Base-by-base conservation (phyloP, 768 basidiomycete species). In the Phaeotremella fagi region DNA sequence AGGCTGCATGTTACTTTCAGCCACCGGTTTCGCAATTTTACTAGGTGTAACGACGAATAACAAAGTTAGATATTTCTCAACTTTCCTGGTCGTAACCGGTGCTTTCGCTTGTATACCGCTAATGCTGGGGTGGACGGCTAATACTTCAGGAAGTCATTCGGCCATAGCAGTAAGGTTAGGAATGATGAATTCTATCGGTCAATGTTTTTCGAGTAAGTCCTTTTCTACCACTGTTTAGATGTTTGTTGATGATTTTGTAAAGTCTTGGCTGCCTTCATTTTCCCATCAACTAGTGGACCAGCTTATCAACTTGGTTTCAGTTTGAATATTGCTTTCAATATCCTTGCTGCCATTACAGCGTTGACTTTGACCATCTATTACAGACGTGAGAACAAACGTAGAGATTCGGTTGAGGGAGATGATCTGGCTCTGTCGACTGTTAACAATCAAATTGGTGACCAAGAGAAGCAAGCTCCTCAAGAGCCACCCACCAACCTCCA, bases 131-230 rank as follows among this genome's bases (percentile, higher is more conserved):
- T 88, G 87, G 87, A 31, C 45, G 4, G 43, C 84, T 3, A 85
- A 87, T 62, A 88, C 87, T 61, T 78, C 86, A 5, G 86, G 85
- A 2, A 86, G 86, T 0, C 86, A 88, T 62, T 83, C 83, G 0
- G 87, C 88, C 72, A 82, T 81, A 50, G 86, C 86, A 0, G 82
- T 85, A 0, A 86, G 86, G 0, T 84, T 86, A 27, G 85, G 85
- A 7, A 79, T 85, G 74, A 86, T 87, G 66, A 86, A 86, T 82
- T 80, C 84, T 11, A 86, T 88, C 31, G 86, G 86, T 0, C 86
- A 88, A 65, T 82, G 85, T 46, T 86, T 85, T 12, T 48, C 85
- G 55, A 33, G 31, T 33, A 16, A 33, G 31, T 33, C 7, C 31
- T 16, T 7, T 33, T 7, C 16, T 7, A 33, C 9, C 7, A 16